Conservation (phyloP, 2,329 filamentous ascomycete genomes). For the Trichoderma koningii region DNA sequence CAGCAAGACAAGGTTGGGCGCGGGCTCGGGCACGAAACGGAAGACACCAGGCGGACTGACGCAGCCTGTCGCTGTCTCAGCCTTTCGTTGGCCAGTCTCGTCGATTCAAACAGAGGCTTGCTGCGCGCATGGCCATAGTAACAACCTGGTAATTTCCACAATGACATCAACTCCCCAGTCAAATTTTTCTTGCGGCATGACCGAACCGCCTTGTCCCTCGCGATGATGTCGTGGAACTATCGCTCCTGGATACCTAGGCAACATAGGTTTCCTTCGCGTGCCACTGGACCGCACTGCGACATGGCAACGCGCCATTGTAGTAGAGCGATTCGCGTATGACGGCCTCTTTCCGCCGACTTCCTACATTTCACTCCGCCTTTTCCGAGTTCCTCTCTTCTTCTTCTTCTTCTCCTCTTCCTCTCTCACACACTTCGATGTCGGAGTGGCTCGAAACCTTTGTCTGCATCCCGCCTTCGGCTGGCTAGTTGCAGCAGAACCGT, state of each 20-base stretch:
- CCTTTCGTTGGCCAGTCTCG: slow-evolving; percentile 12
- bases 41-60: slow-evolving; percentile 12
- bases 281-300: slow-evolving; percentile 16
- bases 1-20: slow-evolving; percentile 16
- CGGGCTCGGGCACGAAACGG: slow-evolving; percentile 18
- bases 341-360: not conserved
- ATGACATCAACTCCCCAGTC: slow-evolving; percentile 27
- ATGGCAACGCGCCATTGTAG: slow-evolving; percentile 15
- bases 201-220: slow-evolving; percentile 21
- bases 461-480: slow-evolving; percentile 10
- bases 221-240: slow-evolving; percentile 25
- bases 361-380: not conserved
- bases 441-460: not conserved
- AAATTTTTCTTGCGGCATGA: slow-evolving; percentile 18
- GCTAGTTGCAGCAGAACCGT: slow-evolving; percentile 19
- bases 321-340: not conserved
- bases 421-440: not conserved
- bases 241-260: slow-evolving; percentile 11
- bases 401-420: too few species aligned
- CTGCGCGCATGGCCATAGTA: slow-evolving; percentile 13
- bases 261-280: slow-evolving; percentile 5
- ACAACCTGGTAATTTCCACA: slow-evolving; percentile 24
- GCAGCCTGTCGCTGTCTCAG: slow-evolving; percentile 11
- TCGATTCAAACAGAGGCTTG: slow-evolving; percentile 1
- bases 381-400: not conserved